phyloP scores from a whole-genome alignment of 306 rosid species.

The Vigna trinervia region DNA sequence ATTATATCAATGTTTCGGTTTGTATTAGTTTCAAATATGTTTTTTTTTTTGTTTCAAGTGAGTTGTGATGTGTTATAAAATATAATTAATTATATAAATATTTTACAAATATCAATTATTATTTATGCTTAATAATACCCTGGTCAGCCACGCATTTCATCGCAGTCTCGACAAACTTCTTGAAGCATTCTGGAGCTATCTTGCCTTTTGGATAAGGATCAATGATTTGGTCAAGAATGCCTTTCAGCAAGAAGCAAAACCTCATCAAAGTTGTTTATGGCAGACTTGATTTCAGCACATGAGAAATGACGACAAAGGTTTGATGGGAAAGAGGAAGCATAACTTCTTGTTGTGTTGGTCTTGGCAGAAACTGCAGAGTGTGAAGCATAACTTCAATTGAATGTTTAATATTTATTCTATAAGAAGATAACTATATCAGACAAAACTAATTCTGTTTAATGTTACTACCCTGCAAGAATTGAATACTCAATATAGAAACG shows the following conservation, averaged over 20 bases:
- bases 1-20: too few species aligned
- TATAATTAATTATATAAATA: too few species aligned
- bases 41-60: too few species aligned
- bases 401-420: too few species aligned
- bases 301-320: conserved; percentile 99
- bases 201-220: too few species aligned
- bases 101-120: too few species aligned
- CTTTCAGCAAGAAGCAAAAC: conserved; percentile 89
- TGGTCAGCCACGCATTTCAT: conserved; percentile 98
- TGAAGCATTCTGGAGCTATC: too few species aligned
- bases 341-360: conserved; percentile 94
- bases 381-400: conserved; percentile 44
- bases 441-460: too few species aligned
- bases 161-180: conserved; percentile 92
- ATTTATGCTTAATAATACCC: conserved; percentile 50
- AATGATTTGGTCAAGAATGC: conserved; percentile 15
- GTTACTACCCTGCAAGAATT: too few species aligned
- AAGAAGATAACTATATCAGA: too few species aligned
- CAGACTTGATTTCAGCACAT: conserved; percentile 87
- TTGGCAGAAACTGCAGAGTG: conserved; percentile 90
- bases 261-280: conserved; percentile 90
- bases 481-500: too few species aligned
- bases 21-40: too few species aligned
- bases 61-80: not conserved
- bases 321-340: conserved; percentile 85